Percentiles rank a stretch among this genome's conserved stretches.
Evolutionary conservation across 2,329 filamentous ascomycete genomes (phyloP).

Genomic region (Bimuria novae-zelandiae): DNA sequence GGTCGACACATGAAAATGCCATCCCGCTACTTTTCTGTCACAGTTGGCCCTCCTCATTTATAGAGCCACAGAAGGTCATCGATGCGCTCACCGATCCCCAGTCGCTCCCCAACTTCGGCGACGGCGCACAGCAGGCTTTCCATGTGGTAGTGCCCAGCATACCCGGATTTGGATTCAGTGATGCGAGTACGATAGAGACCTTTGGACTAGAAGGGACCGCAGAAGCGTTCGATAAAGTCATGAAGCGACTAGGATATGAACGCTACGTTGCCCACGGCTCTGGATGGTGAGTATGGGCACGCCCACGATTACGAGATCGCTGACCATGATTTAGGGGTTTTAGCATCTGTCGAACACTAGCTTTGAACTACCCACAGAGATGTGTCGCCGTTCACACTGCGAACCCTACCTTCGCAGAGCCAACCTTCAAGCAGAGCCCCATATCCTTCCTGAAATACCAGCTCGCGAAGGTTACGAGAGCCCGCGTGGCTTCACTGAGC

Average conservation of each 20-base stretch:
- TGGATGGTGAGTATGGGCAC: constrained; percentile 48
- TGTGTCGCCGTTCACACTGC: constrained; percentile 67
- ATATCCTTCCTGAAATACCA: constrained; percentile 61
- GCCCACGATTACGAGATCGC: not conserved
- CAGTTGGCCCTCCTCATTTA: constrained; percentile 67
- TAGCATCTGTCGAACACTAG: constrained; percentile 52
- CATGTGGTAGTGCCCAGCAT: constrained; percentile 70
- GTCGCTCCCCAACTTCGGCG: constrained; percentile 37
- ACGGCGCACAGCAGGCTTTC: constrained; percentile 54
- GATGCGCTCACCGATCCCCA: constrained; percentile 60
- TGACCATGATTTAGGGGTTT: constrained; percentile 45
- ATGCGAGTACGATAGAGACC: constrained; percentile 58
- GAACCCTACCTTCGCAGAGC: constrained; percentile 59
- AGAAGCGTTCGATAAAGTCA: constrained; percentile 61
- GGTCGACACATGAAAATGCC: constrained; percentile 58
- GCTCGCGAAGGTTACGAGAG: constrained; percentile 51
- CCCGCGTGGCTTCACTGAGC: constrained; percentile 52
- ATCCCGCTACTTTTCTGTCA: constrained; percentile 69
- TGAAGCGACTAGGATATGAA: constrained; percentile 64
- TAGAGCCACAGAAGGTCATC: constrained; percentile 63
- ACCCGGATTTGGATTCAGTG: constrained; percentile 70
- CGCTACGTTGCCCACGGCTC: constrained; percentile 63
- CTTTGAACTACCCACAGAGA: constrained; percentile 52
- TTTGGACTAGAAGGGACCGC: constrained; percentile 60
- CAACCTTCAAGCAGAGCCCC: constrained; percentile 52